Percentiles rank a stretch among this genome's conserved stretches.
These are phyloP conservation scores for Gymnopilus junonius DNA, from an alignment of 768 basidiomycete species.

Conservation along the genomic window DNA sequence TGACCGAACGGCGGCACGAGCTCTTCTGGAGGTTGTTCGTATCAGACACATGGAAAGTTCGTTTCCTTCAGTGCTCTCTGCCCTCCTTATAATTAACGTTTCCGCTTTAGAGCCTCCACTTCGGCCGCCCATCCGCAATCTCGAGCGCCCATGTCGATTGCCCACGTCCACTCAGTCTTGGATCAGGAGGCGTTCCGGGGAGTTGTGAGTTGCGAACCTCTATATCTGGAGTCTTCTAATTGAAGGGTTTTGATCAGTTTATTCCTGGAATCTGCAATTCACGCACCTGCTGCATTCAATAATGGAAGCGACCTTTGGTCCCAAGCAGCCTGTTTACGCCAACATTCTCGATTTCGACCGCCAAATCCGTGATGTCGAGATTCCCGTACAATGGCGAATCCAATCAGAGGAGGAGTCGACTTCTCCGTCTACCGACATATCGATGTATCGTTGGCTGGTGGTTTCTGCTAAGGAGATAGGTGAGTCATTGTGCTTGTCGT, in stretches of 20 bases:
- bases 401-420: constrained; percentile 31
- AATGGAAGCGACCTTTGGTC: constrained; percentile 54
- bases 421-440: constrained; percentile 22
- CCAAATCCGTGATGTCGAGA: constrained; percentile 61
- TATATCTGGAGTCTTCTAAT: background rate
- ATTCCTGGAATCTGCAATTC: constrained; percentile 60
- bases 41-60: constrained; percentile 65
- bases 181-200: background rate
- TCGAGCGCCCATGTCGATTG: constrained; percentile 58
- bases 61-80: constrained; percentile 8
- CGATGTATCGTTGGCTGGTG: constrained; percentile 48
- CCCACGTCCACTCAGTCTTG: constrained; percentile 40
- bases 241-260: constrained; percentile 38
- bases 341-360: constrained; percentile 62
- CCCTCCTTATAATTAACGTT: background rate
- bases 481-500: constrained; percentile 17
- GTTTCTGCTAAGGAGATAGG: constrained; percentile 55
- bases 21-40: constrained; percentile 75
- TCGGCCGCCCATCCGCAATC: constrained; percentile 64
- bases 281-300: constrained; percentile 55
- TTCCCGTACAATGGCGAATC: constrained; percentile 49
- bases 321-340: constrained; percentile 54
- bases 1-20: constrained; percentile 50
- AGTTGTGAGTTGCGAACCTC: constrained; percentile 8
- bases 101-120: constrained; percentile 55